A percentile compares a stretch with the other conserved stretches of the same genome.
phyloP scores from a whole-genome alignment of 768 basidiomycete genomes.

The Russula sp. region DNA sequence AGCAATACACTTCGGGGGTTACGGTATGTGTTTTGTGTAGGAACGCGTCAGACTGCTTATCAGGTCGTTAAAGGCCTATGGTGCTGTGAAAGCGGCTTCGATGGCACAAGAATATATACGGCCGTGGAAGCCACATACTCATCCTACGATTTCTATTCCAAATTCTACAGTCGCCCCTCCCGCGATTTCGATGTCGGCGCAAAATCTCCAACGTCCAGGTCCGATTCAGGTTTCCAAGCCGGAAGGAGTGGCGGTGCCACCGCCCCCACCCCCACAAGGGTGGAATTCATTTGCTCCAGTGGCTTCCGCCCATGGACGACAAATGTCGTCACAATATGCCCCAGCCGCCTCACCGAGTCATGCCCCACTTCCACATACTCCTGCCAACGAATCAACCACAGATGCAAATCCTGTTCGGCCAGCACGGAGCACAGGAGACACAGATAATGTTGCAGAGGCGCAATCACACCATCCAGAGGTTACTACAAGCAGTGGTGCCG shows the following conservation, averaged over 20 bases:
- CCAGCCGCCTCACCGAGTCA: neutral
- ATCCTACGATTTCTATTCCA: neutral
- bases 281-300: slow-evolving; percentile 1
- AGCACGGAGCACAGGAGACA: neutral
- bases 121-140: neutral
- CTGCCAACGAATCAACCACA: neutral
- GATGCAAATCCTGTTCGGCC: neutral
- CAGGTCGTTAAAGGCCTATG: slow-evolving; percentile 5
- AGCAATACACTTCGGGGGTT: slow-evolving; percentile 5
- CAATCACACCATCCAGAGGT: neutral
- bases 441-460: neutral
- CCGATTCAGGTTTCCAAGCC: neutral
- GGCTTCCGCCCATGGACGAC: neutral
- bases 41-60: slow-evolving; percentile 5
- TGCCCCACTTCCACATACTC: neutral
- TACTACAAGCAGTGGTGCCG: neutral
- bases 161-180: neutral
- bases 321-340: neutral
- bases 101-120: slow-evolving; percentile 9
- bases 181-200: neutral
- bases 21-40: slow-evolving; percentile 15
- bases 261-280: neutral
- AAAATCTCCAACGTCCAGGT: neutral
- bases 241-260: neutral
- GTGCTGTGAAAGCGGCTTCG: slow-evolving; percentile 1